Evolutionary conservation across 140 eudicot species (phyloP).

Genomic region (Cichorium intybus): DNA sequence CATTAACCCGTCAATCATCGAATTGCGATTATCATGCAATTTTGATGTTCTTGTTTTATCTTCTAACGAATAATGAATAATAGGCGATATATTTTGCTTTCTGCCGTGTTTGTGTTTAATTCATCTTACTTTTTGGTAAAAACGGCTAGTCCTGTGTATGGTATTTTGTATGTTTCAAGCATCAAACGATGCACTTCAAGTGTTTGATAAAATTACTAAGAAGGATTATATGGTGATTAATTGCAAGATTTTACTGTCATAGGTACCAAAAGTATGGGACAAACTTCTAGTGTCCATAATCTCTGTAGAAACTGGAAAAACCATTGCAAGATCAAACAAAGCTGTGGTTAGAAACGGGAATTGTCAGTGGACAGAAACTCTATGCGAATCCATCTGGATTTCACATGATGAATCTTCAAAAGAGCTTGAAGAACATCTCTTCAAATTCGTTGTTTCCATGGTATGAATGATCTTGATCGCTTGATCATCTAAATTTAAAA

Average conservation of each 20-base stretch:
- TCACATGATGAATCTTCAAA: constrained; percentile 56
- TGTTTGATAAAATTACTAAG: constrained; percentile 19
- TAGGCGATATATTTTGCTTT: neutral
- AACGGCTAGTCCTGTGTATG: neutral
- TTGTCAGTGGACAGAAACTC: constrained; percentile 79
- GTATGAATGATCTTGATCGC: constrained; percentile 34
- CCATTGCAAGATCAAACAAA: constrained; percentile 66
- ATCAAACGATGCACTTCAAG: neutral
- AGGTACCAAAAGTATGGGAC: constrained; percentile 99
- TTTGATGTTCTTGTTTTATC: neutral
- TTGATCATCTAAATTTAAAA: constrained; percentile 1
- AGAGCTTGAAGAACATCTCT: constrained; percentile 63
- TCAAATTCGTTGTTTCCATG: constrained; percentile 79
- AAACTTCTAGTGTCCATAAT: constrained; percentile 71
- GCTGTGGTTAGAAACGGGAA: constrained; percentile 70
- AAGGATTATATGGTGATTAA: constrained; percentile 17
- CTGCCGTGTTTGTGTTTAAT: constrained; percentile 1
- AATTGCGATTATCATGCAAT: neutral
- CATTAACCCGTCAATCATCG: neutral
- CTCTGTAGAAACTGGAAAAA: constrained; percentile 83
- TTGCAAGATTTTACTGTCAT: constrained; percentile 5
- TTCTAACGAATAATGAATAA: neutral
- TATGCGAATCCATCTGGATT: constrained; percentile 71
- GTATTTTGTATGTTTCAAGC: neutral
- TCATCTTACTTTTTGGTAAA: neutral